Conservation (phyloP, 768 basidiomycete species). For the Glaciozyma antarctica region DNA sequence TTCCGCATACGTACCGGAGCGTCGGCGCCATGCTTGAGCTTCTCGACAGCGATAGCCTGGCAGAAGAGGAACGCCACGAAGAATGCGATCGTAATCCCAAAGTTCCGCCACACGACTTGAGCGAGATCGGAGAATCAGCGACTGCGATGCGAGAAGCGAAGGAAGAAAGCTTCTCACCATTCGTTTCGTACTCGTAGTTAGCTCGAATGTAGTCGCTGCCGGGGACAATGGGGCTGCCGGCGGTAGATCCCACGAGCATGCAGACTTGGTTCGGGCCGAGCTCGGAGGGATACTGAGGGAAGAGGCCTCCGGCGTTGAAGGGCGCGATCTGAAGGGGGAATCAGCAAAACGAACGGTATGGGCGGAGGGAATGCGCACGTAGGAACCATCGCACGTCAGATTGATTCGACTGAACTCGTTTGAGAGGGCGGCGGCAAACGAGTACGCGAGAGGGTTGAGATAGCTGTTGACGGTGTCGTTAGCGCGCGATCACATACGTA, state of each 20-base stretch:
- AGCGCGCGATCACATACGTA: background rate
- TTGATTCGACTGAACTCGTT: slow-evolving; percentile 31
- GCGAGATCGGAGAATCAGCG: background rate
- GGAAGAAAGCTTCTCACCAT: background rate
- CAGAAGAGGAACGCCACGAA: slow-evolving; percentile 57
- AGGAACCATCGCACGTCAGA: slow-evolving; percentile 57
- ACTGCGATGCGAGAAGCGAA: background rate
- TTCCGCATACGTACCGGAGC: background rate
- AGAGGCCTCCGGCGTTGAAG: slow-evolving; percentile 48
- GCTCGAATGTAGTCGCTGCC: slow-evolving; percentile 23
- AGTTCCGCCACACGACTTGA: slow-evolving; percentile 33
- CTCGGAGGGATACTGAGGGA: slow-evolving; percentile 54
- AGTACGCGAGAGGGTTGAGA: slow-evolving; percentile 12
- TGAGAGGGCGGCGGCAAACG: slow-evolving; percentile 5
- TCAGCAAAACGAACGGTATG: slow-evolving; percentile 42
- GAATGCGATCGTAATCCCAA: slow-evolving; percentile 59
- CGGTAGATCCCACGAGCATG: slow-evolving; percentile 24
- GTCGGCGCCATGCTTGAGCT: slow-evolving; percentile 29
- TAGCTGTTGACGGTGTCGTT: background rate
- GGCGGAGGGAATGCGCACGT: slow-evolving; percentile 13
- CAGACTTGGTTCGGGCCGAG: slow-evolving; percentile 35
- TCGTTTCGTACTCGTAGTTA: background rate
- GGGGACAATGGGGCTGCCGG: slow-evolving; percentile 17
- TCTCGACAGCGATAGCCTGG: background rate
- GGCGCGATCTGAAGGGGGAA: slow-evolving; percentile 59